A percentile compares a stretch with the other conserved stretches of the same genome.
Conservation (phyloP, 1,284 basidiomycete genomes). For the Neolentinus lepideus region DNA sequence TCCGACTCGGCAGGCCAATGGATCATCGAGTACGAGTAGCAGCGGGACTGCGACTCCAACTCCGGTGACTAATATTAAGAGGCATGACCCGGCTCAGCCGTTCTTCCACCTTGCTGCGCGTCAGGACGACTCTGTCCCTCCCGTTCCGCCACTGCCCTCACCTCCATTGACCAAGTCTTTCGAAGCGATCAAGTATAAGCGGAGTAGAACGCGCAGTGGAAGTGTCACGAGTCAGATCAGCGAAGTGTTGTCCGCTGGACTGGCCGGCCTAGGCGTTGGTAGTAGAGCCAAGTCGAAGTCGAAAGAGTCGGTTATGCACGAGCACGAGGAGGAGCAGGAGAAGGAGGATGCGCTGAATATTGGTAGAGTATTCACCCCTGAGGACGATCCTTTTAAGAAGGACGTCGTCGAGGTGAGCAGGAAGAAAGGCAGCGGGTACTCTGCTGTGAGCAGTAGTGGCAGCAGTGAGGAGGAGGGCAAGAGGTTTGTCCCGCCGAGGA, state of each 20-base stretch:
- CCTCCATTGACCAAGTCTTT: background rate
- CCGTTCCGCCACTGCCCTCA: background rate
- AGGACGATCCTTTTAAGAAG: conserved; percentile 24
- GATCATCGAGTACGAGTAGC: background rate
- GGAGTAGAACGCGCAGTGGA: background rate
- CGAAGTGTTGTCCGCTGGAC: background rate
- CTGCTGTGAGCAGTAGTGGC: background rate
- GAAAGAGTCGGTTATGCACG: background rate
- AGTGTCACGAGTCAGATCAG: background rate
- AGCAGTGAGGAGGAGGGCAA: background rate
- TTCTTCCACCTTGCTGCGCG: background rate
- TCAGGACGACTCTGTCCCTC: background rate
- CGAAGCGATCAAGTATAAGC: conserved; percentile 2
- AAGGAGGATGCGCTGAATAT: conserved; percentile 15
- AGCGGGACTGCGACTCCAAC: background rate
- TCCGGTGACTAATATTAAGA: background rate
- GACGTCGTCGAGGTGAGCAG: conserved; percentile 8
- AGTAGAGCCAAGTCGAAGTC: background rate
- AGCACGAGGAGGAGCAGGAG: background rate
- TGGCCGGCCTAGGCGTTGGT: background rate
- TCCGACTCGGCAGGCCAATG: background rate
- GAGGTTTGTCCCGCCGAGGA: background rate
- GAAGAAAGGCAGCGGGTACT: conserved; percentile 4
- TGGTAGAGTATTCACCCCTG: conserved; percentile 24
- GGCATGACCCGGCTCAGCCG: background rate